Evolutionary conservation across 1,284 basidiomycete genomes (phyloP).

Genomic region (Pterulicium gracile): DNA sequence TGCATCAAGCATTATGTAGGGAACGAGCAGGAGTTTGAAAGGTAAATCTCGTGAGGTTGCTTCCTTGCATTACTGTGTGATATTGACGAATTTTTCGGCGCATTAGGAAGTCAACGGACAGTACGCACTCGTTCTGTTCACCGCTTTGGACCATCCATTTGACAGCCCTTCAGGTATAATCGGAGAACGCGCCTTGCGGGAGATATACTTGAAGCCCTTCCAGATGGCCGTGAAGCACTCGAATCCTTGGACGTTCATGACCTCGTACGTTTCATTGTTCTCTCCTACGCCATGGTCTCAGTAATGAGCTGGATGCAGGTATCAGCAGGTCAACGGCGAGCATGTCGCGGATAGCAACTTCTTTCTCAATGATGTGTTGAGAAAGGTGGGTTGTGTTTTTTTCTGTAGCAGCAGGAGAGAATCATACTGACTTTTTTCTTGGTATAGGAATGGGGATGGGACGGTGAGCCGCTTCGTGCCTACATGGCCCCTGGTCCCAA

Average conservation of each 20-base stretch:
- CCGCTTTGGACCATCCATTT: no score
- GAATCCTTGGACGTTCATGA: not conserved
- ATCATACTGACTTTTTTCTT: not conserved
- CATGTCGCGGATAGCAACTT: no score
- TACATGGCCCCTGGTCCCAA: no score
- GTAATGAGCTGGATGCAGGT: constrained; percentile 7
- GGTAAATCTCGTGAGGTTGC: no score
- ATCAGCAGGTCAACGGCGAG: not conserved
- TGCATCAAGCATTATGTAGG: constrained; percentile 37
- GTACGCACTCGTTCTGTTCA: no score
- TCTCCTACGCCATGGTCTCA: not conserved
- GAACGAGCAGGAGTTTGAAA: constrained; percentile 41
- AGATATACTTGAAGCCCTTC: constrained; percentile 4
- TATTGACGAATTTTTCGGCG: constrained; percentile 30
- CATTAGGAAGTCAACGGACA: no score
- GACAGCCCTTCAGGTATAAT: no score
- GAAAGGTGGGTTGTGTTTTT: not conserved
- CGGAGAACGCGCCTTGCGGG: not conserved
- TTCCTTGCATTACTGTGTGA: not conserved
- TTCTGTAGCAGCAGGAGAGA: not conserved
- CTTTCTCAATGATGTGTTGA: no score
- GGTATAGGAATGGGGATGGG: constrained; percentile 26
- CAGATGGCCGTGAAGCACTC: constrained; percentile 14
- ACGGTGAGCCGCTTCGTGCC: no score
- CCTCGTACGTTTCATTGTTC: not conserved